Base-by-base conservation (phyloP, 345 rosid species). In the Iberis pinnata region DNA sequence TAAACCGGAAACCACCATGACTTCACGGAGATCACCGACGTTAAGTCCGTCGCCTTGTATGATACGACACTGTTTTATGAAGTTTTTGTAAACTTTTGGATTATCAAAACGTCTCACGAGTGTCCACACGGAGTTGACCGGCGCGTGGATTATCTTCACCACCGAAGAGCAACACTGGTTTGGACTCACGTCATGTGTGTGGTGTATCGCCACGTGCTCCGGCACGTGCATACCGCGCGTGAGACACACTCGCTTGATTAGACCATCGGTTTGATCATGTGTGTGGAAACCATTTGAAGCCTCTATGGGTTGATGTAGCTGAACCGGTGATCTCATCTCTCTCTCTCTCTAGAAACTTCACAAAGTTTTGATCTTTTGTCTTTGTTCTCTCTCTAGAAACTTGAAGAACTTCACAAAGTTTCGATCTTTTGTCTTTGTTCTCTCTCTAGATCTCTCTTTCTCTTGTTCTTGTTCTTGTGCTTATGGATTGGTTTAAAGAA, bases 21-120 rank as follows among this genome's bases (percentile, higher is more conserved):
- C 1, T 1, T 27, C 32, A 0, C 32, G 25, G 25, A 22, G 25
- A 22, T 27, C 32, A 4, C 32, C 2, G 32, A 7, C 4, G 9
- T 53, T 39, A 19, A 65, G 35, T 0, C 96, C 96, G 35, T 88
- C 78, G 0, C 96, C 94, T 53, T 58, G 55, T 35, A 88, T 60
- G 9, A 88, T 68, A 24, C 73, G 71, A 58, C 94, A 88, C 75
- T 84, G 83, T 74, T 75, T 81, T 22, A 88, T 39, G 49, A 88
- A 84, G 55, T 75, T 74, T 50, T 88, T 88, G 75, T 88, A 88
- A 7, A 76, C 83, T 45, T 78, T 84, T 0, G 96, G 96, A 49
- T 82, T 74, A 47, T 88, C 96, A 9, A 88, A 88, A 18, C 94
- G 79, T 7, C 96, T 78, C 13, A 88, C 78, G 8, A 81, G 59